These are phyloP conservation scores for Neurospora sp. DNA, from an alignment of 495 filamentous ascomycete genomes.

Conservation along the genomic window DNA sequence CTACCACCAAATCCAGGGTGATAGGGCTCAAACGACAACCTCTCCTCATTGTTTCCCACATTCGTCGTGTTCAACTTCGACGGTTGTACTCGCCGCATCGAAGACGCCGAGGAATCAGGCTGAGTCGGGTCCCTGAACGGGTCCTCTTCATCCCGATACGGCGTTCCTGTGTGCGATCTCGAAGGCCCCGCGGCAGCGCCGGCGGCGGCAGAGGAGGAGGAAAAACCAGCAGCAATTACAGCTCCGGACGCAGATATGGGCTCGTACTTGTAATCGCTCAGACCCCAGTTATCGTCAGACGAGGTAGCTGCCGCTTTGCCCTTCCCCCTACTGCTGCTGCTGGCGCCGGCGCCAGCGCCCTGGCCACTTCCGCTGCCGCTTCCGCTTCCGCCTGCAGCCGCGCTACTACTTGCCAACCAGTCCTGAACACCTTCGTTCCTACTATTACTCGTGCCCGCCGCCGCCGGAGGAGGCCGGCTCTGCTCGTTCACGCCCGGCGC, in stretches of 20 bases:
- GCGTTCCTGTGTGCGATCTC: conserved; percentile 26
- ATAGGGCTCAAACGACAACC: conserved; percentile 38
- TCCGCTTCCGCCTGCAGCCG: neutral
- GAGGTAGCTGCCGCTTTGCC: conserved; percentile 28
- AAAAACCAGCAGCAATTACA: neutral
- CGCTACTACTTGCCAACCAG: conserved; percentile 9
- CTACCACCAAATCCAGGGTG: conserved; percentile 39
- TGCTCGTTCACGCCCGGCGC: conserved; percentile 15
- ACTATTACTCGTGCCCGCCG: neutral
- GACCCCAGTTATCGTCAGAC: conserved; percentile 5
- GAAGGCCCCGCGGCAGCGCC: conserved; percentile 20
- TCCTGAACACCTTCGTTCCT: neutral
- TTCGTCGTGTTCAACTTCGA: neutral
- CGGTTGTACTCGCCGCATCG: conserved; percentile 10
- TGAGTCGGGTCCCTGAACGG: conserved; percentile 36
- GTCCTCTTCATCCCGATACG: conserved; percentile 29
- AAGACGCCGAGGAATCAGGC: conserved; percentile 15
- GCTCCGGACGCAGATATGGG: neutral
- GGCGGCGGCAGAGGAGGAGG: neutral
- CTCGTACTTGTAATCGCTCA: neutral
- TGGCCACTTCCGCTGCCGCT: neutral
- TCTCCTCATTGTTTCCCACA: conserved; percentile 14
- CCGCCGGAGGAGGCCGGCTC: conserved; percentile 1
- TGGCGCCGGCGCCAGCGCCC: neutral
- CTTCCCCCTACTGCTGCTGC: conserved; percentile 24